Evolutionary conservation across 2,329 filamentous ascomycete genomes (phyloP), one percentile per base, ranked within the genome.

Genomic region (Stemphylium beticola): DNA sequence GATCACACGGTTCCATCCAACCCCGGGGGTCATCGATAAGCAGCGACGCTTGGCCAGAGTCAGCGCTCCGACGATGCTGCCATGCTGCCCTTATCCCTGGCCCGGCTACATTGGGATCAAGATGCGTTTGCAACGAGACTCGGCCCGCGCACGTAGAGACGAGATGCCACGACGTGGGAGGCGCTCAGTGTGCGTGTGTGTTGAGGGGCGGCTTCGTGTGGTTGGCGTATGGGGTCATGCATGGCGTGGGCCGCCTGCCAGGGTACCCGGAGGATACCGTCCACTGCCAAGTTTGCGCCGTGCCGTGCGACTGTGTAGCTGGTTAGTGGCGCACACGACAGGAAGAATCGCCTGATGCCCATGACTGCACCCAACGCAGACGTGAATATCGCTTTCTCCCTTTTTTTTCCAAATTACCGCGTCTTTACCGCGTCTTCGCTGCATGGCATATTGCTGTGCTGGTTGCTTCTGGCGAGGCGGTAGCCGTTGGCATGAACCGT

Each of bases 311-410:
- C 64, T 37, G 39, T 39, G 39, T 42, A 49, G 58, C 55, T 52
- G 50, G 41, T 43, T 48, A 46, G 43, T 37, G 48, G 33, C 44
- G 48, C 52, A 41, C 59, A 58, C 39, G 50, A 44, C 49, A 61
- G 56, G 55, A 50, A 48, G 42, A 62, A 53, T 64, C 61, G 61
- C 44, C 57, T 66, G 63, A 66, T 61, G 43, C 39, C 44, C 46
- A 42, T 34, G 29, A 46, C 32, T n/a, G 43, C 52, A 34, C 43
- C 20, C 15, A 42, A 6, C 41, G 14, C 29, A 34, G 24, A 22
- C 41, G 2, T 49, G 39, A 20, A 45, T 56, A 32, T 18, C 44
- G 32, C 41, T 24, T 37, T 32, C 40, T 33, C 45, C 49, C 26
- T 29, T 29, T 29, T 29, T 26, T 26, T 29, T 11, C 26, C 11